Evolutionary conservation across 306 rosid genomes (phyloP).

Genomic region (Macrotyloma uniflorum): DNA sequence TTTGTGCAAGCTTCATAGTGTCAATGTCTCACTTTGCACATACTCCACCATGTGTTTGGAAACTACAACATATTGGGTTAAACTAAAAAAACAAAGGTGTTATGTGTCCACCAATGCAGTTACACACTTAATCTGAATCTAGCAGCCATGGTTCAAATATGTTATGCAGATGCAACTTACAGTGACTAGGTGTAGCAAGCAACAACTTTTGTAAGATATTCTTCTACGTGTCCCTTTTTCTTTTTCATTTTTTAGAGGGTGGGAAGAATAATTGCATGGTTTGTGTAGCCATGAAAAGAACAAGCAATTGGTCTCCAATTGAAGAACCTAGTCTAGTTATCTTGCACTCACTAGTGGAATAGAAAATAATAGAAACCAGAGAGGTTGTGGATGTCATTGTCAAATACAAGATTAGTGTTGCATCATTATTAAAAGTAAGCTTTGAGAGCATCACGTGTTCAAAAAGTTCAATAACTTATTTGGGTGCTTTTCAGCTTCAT

Average conservation of each 20-base stretch:
- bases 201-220: not conserved
- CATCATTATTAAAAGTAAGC: not conserved
- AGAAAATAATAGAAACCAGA: conserved; percentile 17
- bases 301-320: conserved; percentile 41
- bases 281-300: conserved; percentile 43
- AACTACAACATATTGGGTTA: not conserved
- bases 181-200: no score
- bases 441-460: not conserved
- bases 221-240: conserved; percentile 48
- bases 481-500: no score
- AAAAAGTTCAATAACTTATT: not conserved
- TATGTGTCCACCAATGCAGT: not conserved
- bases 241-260: not conserved
- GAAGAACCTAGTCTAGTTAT: conserved; percentile 34
- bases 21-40: not conserved
- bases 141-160: not conserved
- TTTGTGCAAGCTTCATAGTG: not conserved
- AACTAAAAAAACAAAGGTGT: not conserved
- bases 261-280: conserved; percentile 35
- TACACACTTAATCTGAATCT: not conserved
- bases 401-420: not conserved
- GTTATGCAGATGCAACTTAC: not conserved
- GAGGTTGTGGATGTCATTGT: conserved; percentile 28
- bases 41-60: not conserved
- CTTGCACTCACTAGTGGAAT: conserved; percentile 31